Conservation (phyloP, 1,139 yeast species). For the Hemisphaericaspora subhashii region DNA sequence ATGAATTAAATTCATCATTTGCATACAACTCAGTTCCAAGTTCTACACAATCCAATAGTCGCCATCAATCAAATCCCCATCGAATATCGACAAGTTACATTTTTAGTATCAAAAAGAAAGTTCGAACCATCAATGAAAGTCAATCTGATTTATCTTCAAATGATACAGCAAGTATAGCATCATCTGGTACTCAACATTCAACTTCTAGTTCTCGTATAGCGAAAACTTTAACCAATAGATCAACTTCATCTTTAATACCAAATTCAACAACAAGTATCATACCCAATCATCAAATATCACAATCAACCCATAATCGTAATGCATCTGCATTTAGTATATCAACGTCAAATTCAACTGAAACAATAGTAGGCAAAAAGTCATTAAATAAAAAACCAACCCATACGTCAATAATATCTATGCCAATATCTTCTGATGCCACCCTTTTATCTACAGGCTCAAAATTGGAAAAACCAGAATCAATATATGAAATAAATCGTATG, state of each 20-base stretch:
- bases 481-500: slow-evolving; percentile 61
- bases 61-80: slow-evolving; percentile 10
- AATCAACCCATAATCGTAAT: slow-evolving; percentile 39
- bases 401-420: slow-evolving; percentile 32
- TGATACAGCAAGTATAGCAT: slow-evolving; percentile 34
- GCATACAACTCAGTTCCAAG: slow-evolving; percentile 23
- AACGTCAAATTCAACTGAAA: slow-evolving; percentile 28
- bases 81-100: slow-evolving; percentile 42
- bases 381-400: slow-evolving; percentile 18
- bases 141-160: slow-evolving; percentile 36
- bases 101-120: slow-evolving; percentile 36
- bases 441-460: slow-evolving; percentile 18
- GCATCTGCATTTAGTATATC: slow-evolving; percentile 42
- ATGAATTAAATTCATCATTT: slow-evolving; percentile 34
- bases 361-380: slow-evolving; percentile 25
- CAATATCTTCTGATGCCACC: slow-evolving; percentile 22
- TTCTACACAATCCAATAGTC: slow-evolving; percentile 12
- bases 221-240: slow-evolving; percentile 23
- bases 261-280: slow-evolving; percentile 22
- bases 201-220: slow-evolving; percentile 59
- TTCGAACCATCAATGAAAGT: slow-evolving; percentile 22
- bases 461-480: slow-evolving; percentile 58
- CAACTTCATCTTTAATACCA: slow-evolving; percentile 10
- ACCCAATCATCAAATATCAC: slow-evolving; percentile 32
- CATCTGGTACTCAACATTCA: slow-evolving; percentile 23